Percentiles rank a stretch among this genome's conserved stretches.
These are phyloP conservation scores for Exophiala phaeomuriformis DNA, from an alignment of 2,329 filamentous ascomycete genomes.

Conservation along the genomic window DNA sequence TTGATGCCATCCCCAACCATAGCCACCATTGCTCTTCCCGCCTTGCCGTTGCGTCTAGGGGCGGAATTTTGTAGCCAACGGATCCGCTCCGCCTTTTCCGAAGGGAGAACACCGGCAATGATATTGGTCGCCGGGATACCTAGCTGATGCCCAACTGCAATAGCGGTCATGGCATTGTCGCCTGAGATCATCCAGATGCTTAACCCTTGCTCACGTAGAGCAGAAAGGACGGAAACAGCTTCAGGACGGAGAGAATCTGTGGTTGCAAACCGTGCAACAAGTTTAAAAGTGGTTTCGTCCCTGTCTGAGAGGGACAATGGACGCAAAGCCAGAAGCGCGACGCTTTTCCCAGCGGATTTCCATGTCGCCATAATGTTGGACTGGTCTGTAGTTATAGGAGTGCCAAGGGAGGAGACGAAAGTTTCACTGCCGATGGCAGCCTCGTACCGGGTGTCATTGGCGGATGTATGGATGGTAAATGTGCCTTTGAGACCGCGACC, in stretches of 20 bases:
- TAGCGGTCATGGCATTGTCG: constrained; percentile 75
- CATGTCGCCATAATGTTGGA: background rate
- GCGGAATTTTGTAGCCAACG: constrained; percentile 31
- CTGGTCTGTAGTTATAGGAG: background rate
- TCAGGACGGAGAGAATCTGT: constrained; percentile 75
- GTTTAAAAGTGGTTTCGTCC: no score
- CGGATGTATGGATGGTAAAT: constrained; percentile 36
- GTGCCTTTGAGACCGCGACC: constrained; percentile 52
- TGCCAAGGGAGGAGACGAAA: constrained; percentile 35
- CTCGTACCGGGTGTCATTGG: constrained; percentile 33
- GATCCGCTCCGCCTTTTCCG: constrained; percentile 57
- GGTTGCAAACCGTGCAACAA: constrained; percentile 44
- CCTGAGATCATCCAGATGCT: constrained; percentile 89
- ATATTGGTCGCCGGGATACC: constrained; percentile 69
- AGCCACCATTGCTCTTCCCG: constrained; percentile 49
- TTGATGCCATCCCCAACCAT: constrained; percentile 88
- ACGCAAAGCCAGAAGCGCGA: background rate
- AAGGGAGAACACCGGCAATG: constrained; percentile 78
- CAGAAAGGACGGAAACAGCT: constrained; percentile 55
- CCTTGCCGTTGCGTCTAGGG: constrained; percentile 43
- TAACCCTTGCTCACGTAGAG: constrained; percentile 55
- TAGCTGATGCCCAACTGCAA: constrained; percentile 67
- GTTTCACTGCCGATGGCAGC: constrained; percentile 53
- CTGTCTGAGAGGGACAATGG: no score
- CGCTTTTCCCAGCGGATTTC: background rate